Evolutionary conservation across 805 yeast genomes (phyloP).

Genomic region (Nakazawaea siamensis): DNA sequence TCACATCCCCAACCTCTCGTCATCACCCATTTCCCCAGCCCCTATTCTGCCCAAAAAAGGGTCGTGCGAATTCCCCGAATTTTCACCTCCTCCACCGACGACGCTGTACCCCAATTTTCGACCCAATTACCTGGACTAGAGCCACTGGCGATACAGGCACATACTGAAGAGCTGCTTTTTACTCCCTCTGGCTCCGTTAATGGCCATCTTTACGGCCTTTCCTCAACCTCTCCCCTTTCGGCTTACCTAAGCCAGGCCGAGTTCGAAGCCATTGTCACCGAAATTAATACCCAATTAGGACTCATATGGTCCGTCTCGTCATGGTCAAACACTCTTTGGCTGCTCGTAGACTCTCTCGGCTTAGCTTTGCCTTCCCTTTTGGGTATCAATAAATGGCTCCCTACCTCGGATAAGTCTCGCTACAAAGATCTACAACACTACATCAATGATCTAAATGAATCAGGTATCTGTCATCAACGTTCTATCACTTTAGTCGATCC

Average conservation of each 20-base stretch:
- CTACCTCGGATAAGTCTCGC: conserved; percentile 20
- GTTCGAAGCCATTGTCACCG: conserved; percentile 30
- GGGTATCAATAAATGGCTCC: not conserved
- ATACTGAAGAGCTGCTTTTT: conserved; percentile 17
- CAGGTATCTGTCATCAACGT: conserved; percentile 14
- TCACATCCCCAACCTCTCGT: conserved; percentile 27
- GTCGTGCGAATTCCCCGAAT: conserved; percentile 59
- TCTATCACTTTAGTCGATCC: conserved; percentile 41
- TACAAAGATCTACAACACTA: conserved; percentile 35
- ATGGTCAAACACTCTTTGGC: conserved; percentile 30
- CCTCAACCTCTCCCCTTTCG: conserved; percentile 45
- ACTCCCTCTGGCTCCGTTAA: conserved; percentile 27
- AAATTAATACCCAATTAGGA: conserved; percentile 33
- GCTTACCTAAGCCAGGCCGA: conserved; percentile 33
- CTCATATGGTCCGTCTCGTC: conserved; percentile 31
- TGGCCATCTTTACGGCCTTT: conserved; percentile 39
- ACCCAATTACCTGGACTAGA: conserved; percentile 49
- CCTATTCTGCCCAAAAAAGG: conserved; percentile 29
- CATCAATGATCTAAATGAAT: conserved; percentile 24
- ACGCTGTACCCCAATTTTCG: conserved; percentile 49
- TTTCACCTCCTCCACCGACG: conserved; percentile 26
- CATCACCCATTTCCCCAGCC: conserved; percentile 62
- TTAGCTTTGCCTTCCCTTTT: conserved; percentile 25
- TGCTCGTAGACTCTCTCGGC: conserved; percentile 31
- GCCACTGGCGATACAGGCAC: conserved; percentile 45